Base-by-base conservation (phyloP, 2,329 filamentous ascomycete species). In the Fusarium equiseti region DNA sequence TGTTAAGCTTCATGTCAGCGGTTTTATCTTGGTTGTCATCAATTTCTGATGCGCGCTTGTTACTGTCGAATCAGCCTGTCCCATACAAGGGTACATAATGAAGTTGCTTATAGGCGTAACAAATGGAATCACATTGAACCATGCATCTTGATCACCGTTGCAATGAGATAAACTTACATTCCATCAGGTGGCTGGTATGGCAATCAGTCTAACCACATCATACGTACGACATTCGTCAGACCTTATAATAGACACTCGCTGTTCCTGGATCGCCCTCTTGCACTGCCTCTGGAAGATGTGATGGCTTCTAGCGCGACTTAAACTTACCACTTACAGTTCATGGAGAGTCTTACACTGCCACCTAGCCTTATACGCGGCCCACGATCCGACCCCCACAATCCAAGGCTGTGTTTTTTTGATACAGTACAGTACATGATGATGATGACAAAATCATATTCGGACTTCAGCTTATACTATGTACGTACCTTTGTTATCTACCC, bases 291-390 rank as follows among this genome's bases (percentile, higher is more conserved):
- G 46, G 60, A 71, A 69, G 42, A 69, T 42, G 51, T 48, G 49
- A 54, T 56, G 53, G 53, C 51, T 70, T 69, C 59, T 48, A 69
- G 53, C 43, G 49, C 51, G 20, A 26, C 48, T 68, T 24, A 16
- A 18, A 24, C 20, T 48, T n/a, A 27, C 31, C 22, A 38, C 49
- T 38, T 51, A 27, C 32, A 52, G n/a, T 27, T 44, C n/a, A 32
- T 51, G 35, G 24, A 31, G 24, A 59, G 22, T 8, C 51, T 69
- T 69, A 72, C 68, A 71, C 68, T 68, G 73, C 73, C 73, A 27
- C 50, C 68, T 72, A 75, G 70, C 72, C 72, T 72, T 75, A 73
- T 70, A 73, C 73, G 73, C 73, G 72, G 73, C 73, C 63, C 71
- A 71, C 60, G 63, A 74, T 75, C 65, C 49, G 51, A 68, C 51